These are phyloP conservation scores for Globisporangium barbulae DNA, from an alignment of 352 stramenopile genomes.

Conservation along the genomic window DNA sequence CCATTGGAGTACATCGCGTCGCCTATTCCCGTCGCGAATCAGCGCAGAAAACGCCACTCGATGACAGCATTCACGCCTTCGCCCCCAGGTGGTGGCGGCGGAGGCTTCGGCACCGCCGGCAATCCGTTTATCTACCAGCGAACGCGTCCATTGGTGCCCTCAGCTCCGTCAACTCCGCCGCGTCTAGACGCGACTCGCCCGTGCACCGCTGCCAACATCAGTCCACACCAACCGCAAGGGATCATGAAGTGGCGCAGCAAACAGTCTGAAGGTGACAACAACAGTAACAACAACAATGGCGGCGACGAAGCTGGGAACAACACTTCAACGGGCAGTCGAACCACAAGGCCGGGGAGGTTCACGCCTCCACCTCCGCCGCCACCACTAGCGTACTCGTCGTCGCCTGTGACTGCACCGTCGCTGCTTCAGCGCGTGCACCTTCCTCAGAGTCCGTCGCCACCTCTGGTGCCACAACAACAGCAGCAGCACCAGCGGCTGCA, in stretches of 20 bases:
- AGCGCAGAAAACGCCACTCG: constrained; percentile 47
- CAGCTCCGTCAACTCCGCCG: constrained; percentile 21
- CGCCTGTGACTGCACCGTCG: constrained; percentile 19
- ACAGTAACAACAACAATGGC: neutral
- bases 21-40: constrained; percentile 38
- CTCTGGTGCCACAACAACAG: constrained; percentile 6
- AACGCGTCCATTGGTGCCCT: constrained; percentile 22
- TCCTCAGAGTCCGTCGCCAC: constrained; percentile 10
- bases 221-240: constrained; percentile 21
- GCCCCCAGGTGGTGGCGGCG: constrained; percentile 13
- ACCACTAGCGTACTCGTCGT: constrained; percentile 34
- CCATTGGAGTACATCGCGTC: constrained; percentile 60
- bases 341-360: neutral
- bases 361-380: neutral
- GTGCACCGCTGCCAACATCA: constrained; percentile 17
- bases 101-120: constrained; percentile 7
- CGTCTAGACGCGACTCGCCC: constrained; percentile 16
- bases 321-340: neutral
- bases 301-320: neutral
- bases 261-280: constrained; percentile 8
- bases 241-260: constrained; percentile 20
- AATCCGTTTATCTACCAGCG: constrained; percentile 22
- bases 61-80: constrained; percentile 30
- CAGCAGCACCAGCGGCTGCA: constrained; percentile 1
- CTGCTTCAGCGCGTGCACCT: constrained; percentile 13